Evolutionary conservation across 306 rosid genomes (phyloP), one percentile per base, ranked within the genome.

Genomic region (Trifolium dubium): DNA sequence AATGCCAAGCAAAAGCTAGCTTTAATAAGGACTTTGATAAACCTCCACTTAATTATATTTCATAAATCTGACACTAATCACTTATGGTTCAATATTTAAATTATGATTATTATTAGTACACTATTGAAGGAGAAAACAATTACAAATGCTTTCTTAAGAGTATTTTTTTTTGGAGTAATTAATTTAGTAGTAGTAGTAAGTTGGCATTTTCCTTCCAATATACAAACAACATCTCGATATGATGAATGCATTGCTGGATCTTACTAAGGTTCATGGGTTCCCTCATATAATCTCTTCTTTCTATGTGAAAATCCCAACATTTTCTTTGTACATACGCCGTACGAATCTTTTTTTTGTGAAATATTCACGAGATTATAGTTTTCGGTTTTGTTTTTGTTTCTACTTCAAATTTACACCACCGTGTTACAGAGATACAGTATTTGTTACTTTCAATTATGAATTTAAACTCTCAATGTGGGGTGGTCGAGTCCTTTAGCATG

Each of bases 241-340:
- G 3, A 5, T 65, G 54, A 65, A 41, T 64, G 51, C 70, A 65
- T 40, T 41, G 71, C 53, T 65, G 54, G 69, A 65, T 41, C 71
- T 65, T 19, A 19, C 35, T 43, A 19, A 43, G 39, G 2, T 17
- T 66, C 55, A 37, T 66, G 71, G 39, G 30, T 53, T 53, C 11
- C 32, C 71, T 31, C 37, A 65, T 14, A 28, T 14, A 28, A 43
- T 66, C 11, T 13, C 17, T 29, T 66, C 6, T 66, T 44, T 66
- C 56, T 13, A 67, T 46, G 58, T 67, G 5, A 44, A 46, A 44
- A 67, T 44, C 58, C 58, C 58, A 46, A 46, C 58, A 28, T 23
- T 28, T 67, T 44, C 11, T 41, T 17, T 53, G 30, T 4, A 53
- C 59, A 18, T 51, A 51, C 29, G 29, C 30, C 5, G 61, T 23